These are phyloP conservation scores for Spathaspora gorwiae DNA, from an alignment of 805 yeast genomes.

Conservation along the genomic window DNA sequence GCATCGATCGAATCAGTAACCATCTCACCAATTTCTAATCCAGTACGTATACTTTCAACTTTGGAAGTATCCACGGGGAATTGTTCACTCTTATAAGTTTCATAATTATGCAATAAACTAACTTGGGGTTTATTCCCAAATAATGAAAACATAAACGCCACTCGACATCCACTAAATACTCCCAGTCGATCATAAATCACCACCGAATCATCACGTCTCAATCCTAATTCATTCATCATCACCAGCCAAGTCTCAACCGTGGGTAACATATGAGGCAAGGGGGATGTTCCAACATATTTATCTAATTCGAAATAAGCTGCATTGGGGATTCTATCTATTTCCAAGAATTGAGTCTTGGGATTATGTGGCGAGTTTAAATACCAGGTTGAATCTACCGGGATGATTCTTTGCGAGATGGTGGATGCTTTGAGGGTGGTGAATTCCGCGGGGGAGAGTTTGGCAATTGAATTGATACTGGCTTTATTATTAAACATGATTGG, in stretches of 20 bases:
- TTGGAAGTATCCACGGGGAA: conserved; percentile 41
- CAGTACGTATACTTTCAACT: conserved; percentile 16
- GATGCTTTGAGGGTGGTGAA: background rate
- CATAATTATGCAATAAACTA: conserved; percentile 66
- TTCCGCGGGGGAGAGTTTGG: background rate
- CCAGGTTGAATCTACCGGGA: conserved; percentile 90
- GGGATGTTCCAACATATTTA: conserved; percentile 48
- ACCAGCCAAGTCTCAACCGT: conserved; percentile 47
- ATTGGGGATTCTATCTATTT: conserved; percentile 54
- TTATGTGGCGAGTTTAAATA: conserved; percentile 64
- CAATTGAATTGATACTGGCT: background rate
- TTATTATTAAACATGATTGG: background rate
- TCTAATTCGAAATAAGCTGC: conserved; percentile 81
- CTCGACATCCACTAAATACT: conserved; percentile 84
- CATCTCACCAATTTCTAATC: conserved; percentile 11
- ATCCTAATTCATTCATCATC: conserved; percentile 53
- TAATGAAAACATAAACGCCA: conserved; percentile 81
- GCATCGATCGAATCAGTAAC: conserved; percentile 13
- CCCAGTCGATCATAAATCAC: conserved; percentile 85
- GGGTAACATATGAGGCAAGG: conserved; percentile 92
- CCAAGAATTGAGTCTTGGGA: conserved; percentile 53
- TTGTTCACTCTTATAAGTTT: conserved; percentile 43
- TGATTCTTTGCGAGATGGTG: conserved; percentile 17
- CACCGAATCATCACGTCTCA: conserved; percentile 50
- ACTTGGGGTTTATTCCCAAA: conserved; percentile 69